Base-by-base conservation (phyloP, 2,329 filamentous ascomycete species). In the Fragosphaeria purpurea region DNA sequence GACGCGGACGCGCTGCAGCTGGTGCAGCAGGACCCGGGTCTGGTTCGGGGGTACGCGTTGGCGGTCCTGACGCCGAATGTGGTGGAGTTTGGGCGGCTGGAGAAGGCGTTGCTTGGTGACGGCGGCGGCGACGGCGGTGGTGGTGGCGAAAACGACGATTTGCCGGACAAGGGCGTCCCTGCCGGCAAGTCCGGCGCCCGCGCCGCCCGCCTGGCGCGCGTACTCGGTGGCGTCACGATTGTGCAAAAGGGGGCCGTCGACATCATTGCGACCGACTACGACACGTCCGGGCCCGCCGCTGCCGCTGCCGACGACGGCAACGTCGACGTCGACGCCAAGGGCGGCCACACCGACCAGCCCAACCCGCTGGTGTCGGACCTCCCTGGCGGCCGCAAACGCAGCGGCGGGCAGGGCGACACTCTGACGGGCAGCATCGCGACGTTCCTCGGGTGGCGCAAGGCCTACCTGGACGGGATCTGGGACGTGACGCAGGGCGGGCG, bases 21-120 rank as follows among this genome's bases (percentile, higher is more conserved):
- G 1, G 84, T 94, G 10, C 83, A 88, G 60, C 82, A 79, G 34
- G 71, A 83, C 46, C 90, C 89, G 0, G 82, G 82, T 37, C 70
- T 97, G 1, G 79, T 98, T 1, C 76, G 79, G 30, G 90, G 89
- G 1, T 97, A 91, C 70, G 76, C 74, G 44, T 79, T 87, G 53
- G 94, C 88, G 48, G 88, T 98, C 48, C 70, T 98, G 51, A 98
- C 93, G 41, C 93, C 93, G 1, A 98, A 98, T 57, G 85, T 96
- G 0, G 88, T 95, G 5, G 93, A 98, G 66, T 97, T 97, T 63
- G 82, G 78, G 2, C 75, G 90, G 10, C 67, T 98, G 41, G 90
- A 88, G 52, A 85, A 88, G 65, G 76, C 81, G 2, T 74, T 93
- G 52, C 80, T 49, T 77, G 88, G 59, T 61, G 1, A 62, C 61